Evolutionary conservation across 164 flowering plant species (phyloP), one percentile per base, ranked within the genome.

Genomic region (Tetracentron sinense): DNA sequence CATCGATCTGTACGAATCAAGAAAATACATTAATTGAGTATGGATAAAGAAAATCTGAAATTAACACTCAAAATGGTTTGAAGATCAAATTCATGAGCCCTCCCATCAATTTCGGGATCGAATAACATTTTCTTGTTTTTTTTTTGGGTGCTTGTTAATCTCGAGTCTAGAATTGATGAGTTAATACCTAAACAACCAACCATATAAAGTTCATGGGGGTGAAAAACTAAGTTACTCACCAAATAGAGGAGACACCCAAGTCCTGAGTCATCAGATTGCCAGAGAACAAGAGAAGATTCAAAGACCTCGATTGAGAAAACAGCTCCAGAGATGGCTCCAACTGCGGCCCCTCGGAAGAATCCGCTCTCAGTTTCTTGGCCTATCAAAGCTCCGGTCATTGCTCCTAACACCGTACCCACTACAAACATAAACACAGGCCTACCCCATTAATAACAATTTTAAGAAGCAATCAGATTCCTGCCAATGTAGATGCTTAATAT

Each of bases 301-400:
- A 90, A 86, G 61, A 88, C 95, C 72, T 90, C 92, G 56, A 90
- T 86, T 0, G 97, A 90, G 82, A 88, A 88, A 65, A 90, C 95
- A 69, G 97, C 97, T 47, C 97, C 97, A 22, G 97, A 86, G 23
- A 90, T 88, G 42, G 97, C 95, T 49, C 97, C 97, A 62, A 90
- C 85, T 5, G 91, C 94, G 51, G 95, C 92, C 51, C 97, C 95
- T 60, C 92, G 70, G 29, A 86, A 77, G 59, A 90, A 88, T 12
- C 97, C 97, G 42, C 97, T 90, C 68, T 90, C 97, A 0, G 90
- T 88, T 60, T 85, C 97, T 77, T 90, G 95, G 57, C 97, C 95
- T 30, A 86, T 84, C 64, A 88, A 78, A 22, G 95, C 97, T 51
- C 97, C 97, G 0, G 95, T 90, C 82, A 88, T 71, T 26, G 92